Percentiles rank a stretch among this genome's conserved stretches.
phyloP scores from a whole-genome alignment of 805 yeast species.

The Ogataea sp. region DNA sequence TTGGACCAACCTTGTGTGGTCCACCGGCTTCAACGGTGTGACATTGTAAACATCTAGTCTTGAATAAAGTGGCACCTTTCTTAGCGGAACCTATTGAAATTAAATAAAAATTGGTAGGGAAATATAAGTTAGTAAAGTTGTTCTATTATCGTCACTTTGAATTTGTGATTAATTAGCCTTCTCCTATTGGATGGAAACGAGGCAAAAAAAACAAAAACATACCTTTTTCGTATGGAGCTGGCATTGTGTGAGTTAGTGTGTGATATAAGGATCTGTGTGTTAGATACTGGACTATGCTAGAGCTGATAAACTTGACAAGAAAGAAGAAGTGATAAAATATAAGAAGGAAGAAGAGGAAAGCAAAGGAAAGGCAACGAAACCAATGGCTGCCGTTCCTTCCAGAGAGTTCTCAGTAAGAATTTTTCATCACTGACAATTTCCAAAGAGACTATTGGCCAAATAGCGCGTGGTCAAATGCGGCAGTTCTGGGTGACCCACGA shows the following conservation, averaged over 20 bases:
- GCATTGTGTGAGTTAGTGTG: conserved; percentile 20
- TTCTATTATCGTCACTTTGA: too few relatives aligned
- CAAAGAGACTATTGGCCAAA: neutral
- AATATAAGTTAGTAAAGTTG: neutral
- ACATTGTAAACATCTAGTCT: conserved; percentile 98
- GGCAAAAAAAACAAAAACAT: neutral
- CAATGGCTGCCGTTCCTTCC: too few relatives aligned
- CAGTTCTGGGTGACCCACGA: too few relatives aligned
- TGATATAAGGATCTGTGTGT: too few relatives aligned
- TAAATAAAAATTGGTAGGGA: conserved; percentile 14
- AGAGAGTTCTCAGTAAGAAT: too few relatives aligned
- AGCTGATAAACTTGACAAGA: neutral
- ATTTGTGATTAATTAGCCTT: too few relatives aligned
- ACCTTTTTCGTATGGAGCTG: conserved; percentile 33
- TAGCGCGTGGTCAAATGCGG: neutral
- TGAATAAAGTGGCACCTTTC: conserved; percentile 98
- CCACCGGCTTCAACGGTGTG: conserved; percentile 96
- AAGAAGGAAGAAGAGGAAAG: neutral
- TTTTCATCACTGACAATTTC: neutral
- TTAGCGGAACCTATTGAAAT: conserved; percentile 49
- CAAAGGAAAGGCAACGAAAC: neutral
- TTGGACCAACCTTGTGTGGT: conserved; percentile 98
- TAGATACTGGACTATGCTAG: too few relatives aligned
- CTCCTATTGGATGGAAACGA: neutral
- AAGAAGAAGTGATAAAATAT: neutral